These are phyloP conservation scores for Phytophthora podocarpi DNA, from an alignment of 352 stramenopile genomes.

Conservation along the genomic window DNA sequence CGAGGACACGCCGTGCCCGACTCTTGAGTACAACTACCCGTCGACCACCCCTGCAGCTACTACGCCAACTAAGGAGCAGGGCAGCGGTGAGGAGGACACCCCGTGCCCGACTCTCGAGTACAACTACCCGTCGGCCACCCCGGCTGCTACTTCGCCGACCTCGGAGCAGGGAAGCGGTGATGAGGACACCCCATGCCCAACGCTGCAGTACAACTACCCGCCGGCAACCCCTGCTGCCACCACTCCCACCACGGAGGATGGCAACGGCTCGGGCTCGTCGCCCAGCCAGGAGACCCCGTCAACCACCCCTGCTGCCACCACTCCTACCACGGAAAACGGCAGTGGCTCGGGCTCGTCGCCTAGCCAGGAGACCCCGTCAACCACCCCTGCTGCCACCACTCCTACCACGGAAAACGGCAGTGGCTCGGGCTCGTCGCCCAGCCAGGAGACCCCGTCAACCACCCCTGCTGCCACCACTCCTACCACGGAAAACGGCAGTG, in stretches of 20 bases:
- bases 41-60: no score
- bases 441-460: neutral
- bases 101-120: slow-evolving; percentile 32
- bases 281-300: slow-evolving; percentile 12
- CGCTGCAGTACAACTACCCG: slow-evolving; percentile 29
- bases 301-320: neutral
- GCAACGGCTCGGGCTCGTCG: neutral
- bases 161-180: slow-evolving; percentile 1
- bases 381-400: neutral
- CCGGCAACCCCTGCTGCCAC: slow-evolving; percentile 11
- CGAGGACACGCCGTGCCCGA: slow-evolving; percentile 28
- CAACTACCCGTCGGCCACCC: slow-evolving; percentile 27
- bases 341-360: neutral
- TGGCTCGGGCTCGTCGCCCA: neutral
- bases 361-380: neutral
- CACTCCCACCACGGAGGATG: neutral
- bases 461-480: slow-evolving; percentile 2
- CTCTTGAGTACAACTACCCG: no score
- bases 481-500: neutral
- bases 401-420: neutral
- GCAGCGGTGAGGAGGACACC: no score
- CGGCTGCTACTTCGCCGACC: neutral
- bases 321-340: neutral
- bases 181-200: slow-evolving; percentile 28
- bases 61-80: no score